Conservation (phyloP, 2,329 filamentous ascomycete genomes). For the Fusarium sp. region DNA sequence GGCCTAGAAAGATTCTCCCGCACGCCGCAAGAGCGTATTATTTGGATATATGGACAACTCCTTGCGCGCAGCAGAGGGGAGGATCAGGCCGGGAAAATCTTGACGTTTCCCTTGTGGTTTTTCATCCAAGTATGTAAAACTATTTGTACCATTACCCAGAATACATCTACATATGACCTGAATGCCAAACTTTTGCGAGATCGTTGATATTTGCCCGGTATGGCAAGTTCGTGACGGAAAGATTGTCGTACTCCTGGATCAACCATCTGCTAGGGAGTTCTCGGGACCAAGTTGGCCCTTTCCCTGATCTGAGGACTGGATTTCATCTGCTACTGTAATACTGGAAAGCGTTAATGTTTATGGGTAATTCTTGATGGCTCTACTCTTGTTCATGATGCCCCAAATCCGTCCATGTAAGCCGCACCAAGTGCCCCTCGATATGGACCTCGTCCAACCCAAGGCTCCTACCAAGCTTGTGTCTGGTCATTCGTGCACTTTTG, state of each 20-base stretch:
- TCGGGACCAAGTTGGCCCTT: background rate
- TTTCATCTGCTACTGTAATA: background rate
- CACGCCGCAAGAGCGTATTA: background rate
- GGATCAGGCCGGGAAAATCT: slow-evolving; percentile 5
- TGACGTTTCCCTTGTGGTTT: slow-evolving; percentile 5
- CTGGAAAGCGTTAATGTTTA: background rate
- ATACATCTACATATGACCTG: slow-evolving; percentile 14
- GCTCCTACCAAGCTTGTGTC: background rate
- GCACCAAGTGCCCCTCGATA: background rate
- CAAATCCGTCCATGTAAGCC: background rate
- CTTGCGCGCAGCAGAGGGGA: background rate
- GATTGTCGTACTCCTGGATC: background rate
- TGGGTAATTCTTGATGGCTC: background rate
- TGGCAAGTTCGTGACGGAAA: background rate
- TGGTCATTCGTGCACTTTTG: background rate
- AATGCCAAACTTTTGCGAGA: background rate
- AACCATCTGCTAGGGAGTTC: background rate
- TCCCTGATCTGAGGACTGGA: background rate
- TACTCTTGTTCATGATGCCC: background rate
- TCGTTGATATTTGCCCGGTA: background rate
- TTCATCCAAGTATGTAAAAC: slow-evolving; percentile 37
- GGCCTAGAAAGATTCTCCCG: background rate
- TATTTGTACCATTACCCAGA: slow-evolving; percentile 39
- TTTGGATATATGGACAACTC: background rate
- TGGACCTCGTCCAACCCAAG: background rate